phyloP scores from a whole-genome alignment of 2,329 filamentous ascomycete species.

The Drechslerella dactyloides region DNA sequence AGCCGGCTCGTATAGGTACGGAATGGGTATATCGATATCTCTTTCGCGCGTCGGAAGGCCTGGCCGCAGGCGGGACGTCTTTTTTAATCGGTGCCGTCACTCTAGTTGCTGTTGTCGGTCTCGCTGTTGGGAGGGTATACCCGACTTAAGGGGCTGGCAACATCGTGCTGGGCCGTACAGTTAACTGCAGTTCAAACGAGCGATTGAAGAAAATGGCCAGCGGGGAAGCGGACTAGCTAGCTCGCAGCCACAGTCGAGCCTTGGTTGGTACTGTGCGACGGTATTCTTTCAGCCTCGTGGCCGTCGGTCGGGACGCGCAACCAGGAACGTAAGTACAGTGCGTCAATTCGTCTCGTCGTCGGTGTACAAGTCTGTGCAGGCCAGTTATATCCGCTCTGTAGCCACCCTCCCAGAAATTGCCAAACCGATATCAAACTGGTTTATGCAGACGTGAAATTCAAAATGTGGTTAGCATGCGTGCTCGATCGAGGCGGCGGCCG shows the following conservation, averaged over 20 bases:
- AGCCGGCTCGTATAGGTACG: neutral
- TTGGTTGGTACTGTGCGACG: conserved; percentile 41
- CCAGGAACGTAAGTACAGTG: no score
- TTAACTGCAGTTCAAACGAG: no score
- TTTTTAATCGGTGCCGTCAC: neutral
- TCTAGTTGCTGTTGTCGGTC: neutral
- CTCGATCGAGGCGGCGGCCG: neutral
- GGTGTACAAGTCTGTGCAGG: neutral
- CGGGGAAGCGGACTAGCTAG: conserved; percentile 36
- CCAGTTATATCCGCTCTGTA: neutral
- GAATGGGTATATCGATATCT: neutral
- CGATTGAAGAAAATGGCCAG: conserved; percentile 6
- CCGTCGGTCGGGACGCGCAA: neutral
- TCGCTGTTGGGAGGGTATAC: no score
- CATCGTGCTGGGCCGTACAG: no score
- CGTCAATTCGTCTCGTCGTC: no score
- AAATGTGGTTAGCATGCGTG: neutral
- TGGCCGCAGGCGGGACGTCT: neutral
- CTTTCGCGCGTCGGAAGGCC: neutral
- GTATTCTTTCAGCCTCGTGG: conserved; percentile 4
- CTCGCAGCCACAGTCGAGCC: conserved; percentile 30
- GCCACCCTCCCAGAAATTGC: neutral
- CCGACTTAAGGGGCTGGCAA: conserved; percentile 19
- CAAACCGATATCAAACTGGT: neutral
- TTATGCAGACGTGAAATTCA: neutral